A percentile compares a stretch with the other conserved stretches of the same genome.
Evolutionary conservation across 306 rosid species (phyloP).

Genomic region (Cucumis melo): DNA sequence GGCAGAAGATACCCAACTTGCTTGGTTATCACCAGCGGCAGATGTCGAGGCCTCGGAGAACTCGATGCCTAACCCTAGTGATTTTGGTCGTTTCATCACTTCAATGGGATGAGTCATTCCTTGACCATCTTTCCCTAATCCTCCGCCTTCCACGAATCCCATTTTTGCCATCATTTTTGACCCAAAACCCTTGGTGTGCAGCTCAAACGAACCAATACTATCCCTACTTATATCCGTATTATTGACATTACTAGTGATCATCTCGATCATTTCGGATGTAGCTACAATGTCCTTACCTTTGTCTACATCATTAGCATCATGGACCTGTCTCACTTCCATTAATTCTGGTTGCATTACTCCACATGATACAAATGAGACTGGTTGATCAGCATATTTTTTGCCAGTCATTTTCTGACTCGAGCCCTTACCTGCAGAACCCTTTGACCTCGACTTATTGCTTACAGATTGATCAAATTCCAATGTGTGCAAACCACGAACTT

Average conservation of each 20-base stretch:
- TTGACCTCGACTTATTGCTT: conserved; percentile 21
- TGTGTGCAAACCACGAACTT: conserved; percentile 19
- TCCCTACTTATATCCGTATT: conserved; percentile 18
- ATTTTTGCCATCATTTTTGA: conserved; percentile 94
- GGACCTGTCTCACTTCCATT: conserved; percentile 13
- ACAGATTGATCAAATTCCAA: conserved; percentile 19
- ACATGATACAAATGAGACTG: conserved; percentile 66
- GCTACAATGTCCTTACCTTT: conserved; percentile 7
- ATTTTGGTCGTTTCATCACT: conserved; percentile 73
- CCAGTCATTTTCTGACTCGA: conserved; percentile 35
- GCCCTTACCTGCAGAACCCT: conserved; percentile 28
- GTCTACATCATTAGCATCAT: conserved; percentile 24
- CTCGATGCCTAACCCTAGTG: conserved; percentile 80
- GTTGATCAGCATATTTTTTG: conserved; percentile 50
- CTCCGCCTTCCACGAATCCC: conserved; percentile 77
- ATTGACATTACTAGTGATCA: conserved; percentile 16
- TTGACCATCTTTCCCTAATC: conserved; percentile 80
- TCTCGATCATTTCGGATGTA: conserved; percentile 36
- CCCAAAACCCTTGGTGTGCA: conserved; percentile 88
- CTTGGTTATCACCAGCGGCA: conserved; percentile 14
- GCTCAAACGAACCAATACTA: conserved; percentile 53
- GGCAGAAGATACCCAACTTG: background rate
- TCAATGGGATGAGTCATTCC: conserved; percentile 72
- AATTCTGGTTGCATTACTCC: conserved; percentile 44
- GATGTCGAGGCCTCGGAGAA: conserved; percentile 23